A percentile compares a stretch with the other conserved stretches of the same genome.
These are phyloP conservation scores for Thuidium tamariscinum DNA, from an alignment of 225 moss, liverwort and hornwort species.

Conservation along the genomic window DNA sequence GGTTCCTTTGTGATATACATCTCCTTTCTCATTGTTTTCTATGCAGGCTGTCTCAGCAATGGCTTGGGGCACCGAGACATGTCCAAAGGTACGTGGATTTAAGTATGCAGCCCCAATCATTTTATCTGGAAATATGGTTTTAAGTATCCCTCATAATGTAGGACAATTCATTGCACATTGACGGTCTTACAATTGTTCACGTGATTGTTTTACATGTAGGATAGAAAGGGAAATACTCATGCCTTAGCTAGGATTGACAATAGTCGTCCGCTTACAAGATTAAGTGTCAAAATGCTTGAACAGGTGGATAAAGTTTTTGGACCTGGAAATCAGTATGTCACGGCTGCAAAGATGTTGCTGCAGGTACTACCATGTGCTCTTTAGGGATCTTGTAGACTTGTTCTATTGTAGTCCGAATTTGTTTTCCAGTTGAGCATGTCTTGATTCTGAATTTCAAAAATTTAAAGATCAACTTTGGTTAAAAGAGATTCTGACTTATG, in stretches of 20 bases:
- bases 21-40: background rate
- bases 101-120: background rate
- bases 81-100: constrained; percentile 64
- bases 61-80: constrained; percentile 94
- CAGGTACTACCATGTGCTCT: constrained; percentile 7
- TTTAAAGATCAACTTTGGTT: background rate
- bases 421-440: background rate
- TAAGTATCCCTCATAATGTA: background rate
- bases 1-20: background rate
- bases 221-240: background rate
- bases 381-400: background rate
- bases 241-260: background rate
- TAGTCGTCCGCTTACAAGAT: background rate
- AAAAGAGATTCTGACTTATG: background rate
- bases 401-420: background rate
- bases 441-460: background rate
- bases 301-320: constrained; percentile 98
- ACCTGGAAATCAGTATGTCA: constrained; percentile 99
- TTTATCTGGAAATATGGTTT: background rate
- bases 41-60: constrained; percentile 92
- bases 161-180: background rate
- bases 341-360: constrained; percentile 83
- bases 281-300: background rate
- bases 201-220: background rate
- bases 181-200: background rate